phyloP scores from a whole-genome alignment of 306 rosid genomes.

The Elaeagnus macrophylla region DNA sequence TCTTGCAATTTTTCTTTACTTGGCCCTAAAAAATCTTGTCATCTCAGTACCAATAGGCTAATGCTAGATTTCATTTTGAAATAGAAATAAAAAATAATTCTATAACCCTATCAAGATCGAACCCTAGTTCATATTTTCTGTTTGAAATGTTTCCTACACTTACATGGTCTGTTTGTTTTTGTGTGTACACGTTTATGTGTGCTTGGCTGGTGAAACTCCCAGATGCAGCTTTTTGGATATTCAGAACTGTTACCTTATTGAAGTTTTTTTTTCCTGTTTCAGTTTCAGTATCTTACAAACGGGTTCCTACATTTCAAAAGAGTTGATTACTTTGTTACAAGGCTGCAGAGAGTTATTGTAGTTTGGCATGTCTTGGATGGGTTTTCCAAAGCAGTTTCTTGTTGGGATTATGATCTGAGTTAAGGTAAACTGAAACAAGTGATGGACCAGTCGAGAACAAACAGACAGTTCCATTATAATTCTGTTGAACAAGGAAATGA shows the following conservation, averaged over 20 bases:
- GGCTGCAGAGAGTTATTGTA: background rate
- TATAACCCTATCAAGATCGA: too few relatives aligned
- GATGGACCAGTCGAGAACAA: constrained; percentile 31
- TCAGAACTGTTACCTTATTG: background rate
- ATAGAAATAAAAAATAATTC: too few relatives aligned
- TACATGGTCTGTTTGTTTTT: too few relatives aligned
- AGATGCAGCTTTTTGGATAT: background rate
- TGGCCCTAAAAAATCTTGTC: too few relatives aligned
- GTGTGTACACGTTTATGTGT: too few relatives aligned
- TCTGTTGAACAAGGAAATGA: constrained; percentile 47
- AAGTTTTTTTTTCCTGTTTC: background rate
- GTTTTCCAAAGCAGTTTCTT: background rate
- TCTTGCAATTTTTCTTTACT: too few relatives aligned
- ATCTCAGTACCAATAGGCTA: too few relatives aligned
- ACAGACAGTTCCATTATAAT: constrained; percentile 30
- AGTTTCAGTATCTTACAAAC: background rate
- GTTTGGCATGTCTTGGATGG: background rate
- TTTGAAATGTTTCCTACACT: too few relatives aligned
- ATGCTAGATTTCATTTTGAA: too few relatives aligned
- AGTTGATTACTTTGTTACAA: background rate
- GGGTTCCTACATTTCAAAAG: background rate
- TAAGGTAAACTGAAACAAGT: constrained; percentile 9
- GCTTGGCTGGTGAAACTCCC: too few relatives aligned
- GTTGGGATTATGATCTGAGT: background rate
- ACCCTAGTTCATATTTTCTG: too few relatives aligned